A percentile compares a stretch with the other conserved stretches of the same genome.
These are phyloP conservation scores for Dendrocalamus sinicus DNA, from an alignment of 176 grass and related monocot species.

Conservation along the genomic window DNA sequence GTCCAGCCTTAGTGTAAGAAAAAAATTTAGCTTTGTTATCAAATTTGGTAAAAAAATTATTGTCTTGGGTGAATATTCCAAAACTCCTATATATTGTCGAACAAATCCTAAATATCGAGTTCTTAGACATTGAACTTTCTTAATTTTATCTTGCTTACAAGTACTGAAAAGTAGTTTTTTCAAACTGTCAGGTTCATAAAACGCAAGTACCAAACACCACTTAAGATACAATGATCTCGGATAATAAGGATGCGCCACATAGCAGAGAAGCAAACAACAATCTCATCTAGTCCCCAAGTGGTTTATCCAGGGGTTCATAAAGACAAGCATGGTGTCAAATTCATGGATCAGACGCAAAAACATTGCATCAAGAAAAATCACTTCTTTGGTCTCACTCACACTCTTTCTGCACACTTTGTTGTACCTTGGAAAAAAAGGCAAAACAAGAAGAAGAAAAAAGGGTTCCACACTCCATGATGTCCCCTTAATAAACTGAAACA, in stretches of 20 bases:
- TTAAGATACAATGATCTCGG: too few relatives aligned
- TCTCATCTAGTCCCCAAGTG: not conserved
- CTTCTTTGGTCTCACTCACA: not conserved
- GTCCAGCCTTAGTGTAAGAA: too few relatives aligned
- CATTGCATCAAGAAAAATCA: not conserved
- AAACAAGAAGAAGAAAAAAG: not conserved
- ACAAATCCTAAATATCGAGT: too few relatives aligned
- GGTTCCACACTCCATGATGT: not conserved
- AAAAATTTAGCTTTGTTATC: too few relatives aligned
- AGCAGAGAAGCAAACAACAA: not conserved
- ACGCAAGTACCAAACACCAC: not conserved
- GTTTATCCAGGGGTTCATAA: not conserved
- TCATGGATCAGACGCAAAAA: not conserved
- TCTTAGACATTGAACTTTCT: too few relatives aligned
- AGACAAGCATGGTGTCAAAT: not conserved
- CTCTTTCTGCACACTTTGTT: not conserved
- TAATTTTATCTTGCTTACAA: too few relatives aligned
- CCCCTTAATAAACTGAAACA: slow-evolving; percentile 60
- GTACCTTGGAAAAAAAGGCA: not conserved
- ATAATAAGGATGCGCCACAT: too few relatives aligned
- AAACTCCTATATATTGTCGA: too few relatives aligned
- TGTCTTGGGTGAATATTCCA: too few relatives aligned
- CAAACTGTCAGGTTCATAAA: not conserved
- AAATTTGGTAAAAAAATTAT: too few relatives aligned
- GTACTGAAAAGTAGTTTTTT: too few relatives aligned